phyloP scores from a whole-genome alignment of 352 stramenopile species.

The Saprolegnia diclina region DNA sequence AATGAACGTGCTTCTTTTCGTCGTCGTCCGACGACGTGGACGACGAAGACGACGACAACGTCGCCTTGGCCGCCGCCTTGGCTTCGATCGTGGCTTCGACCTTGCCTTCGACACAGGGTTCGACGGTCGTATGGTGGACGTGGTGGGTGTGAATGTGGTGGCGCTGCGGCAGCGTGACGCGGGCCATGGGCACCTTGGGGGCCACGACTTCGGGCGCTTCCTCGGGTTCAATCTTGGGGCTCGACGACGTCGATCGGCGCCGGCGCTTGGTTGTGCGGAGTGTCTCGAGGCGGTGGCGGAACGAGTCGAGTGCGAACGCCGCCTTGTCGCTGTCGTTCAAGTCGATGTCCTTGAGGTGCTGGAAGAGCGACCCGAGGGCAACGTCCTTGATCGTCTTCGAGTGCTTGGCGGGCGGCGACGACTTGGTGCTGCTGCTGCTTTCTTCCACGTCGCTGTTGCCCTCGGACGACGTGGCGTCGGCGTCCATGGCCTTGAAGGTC shows the following conservation, averaged over 20 bases:
- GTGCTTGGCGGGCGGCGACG: neutral
- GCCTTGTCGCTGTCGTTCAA: constrained; percentile 14
- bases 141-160: neutral
- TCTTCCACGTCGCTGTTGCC: neutral
- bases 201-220: neutral
- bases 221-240: neutral
- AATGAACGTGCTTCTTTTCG: constrained; percentile 10
- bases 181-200: constrained; percentile 2
- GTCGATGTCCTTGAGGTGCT: constrained; percentile 12
- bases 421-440: neutral
- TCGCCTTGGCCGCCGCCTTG: too few species aligned
- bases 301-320: constrained; percentile 8
- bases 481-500: constrained; percentile 2
- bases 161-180: neutral
- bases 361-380: constrained; percentile 6
- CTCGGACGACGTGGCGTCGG: neutral
- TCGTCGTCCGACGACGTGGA: constrained; percentile 2
- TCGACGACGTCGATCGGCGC: neutral
- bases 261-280: constrained; percentile 7
- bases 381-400: constrained; percentile 3
- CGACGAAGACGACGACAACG: too few species aligned
- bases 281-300: constrained; percentile 4
- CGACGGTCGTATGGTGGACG: neutral
- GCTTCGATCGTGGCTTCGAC: too few species aligned
- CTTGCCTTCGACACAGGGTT: too few species aligned